These are phyloP conservation scores for Orbilia oligospora DNA, from an alignment of 2,329 filamentous ascomycete genomes.

Conservation along the genomic window DNA sequence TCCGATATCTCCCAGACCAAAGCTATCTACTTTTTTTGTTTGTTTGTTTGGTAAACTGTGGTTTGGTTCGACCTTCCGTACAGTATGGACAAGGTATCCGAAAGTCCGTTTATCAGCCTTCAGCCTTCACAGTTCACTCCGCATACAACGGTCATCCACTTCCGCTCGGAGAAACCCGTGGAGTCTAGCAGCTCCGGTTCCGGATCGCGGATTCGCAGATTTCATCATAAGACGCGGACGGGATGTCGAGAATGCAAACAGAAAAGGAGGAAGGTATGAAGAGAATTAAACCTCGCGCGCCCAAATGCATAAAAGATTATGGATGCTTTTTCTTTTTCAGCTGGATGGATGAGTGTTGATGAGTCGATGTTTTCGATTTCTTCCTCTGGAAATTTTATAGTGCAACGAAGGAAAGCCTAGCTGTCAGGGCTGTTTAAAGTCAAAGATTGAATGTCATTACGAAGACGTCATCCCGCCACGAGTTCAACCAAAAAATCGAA, in stretches of 20 bases:
- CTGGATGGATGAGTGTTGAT: constrained; percentile 14
- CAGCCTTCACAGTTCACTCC: constrained; percentile 42
- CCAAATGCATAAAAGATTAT: no score
- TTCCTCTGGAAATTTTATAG: constrained; percentile 24
- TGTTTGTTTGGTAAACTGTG: not conserved
- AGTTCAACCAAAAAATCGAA: constrained; percentile 57
- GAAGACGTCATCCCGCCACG: constrained; percentile 48
- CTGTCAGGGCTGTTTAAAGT: constrained; percentile 47
- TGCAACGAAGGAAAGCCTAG: constrained; percentile 56
- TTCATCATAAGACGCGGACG: constrained; percentile 55
- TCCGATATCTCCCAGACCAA: not conserved
- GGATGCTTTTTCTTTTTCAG: no score
- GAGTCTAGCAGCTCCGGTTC: constrained; percentile 25
- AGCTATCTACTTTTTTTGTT: not conserved
- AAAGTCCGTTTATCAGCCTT: constrained; percentile 43
- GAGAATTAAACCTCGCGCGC: not conserved
- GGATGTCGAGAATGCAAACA: constrained; percentile 56
- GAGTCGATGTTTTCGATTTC: constrained; percentile 1
- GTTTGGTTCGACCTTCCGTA: constrained; percentile 1
- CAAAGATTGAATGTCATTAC: constrained; percentile 52
- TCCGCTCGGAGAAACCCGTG: constrained; percentile 44
- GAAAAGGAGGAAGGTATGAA: constrained; percentile 58
- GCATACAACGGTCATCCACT: constrained; percentile 47
- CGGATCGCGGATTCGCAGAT: constrained; percentile 38
- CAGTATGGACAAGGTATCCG: constrained; percentile 43